A percentile compares a stretch with the other conserved stretches of the same genome.
These are phyloP conservation scores for Oenanthe javanica DNA, from an alignment of 140 eudicot genomes.

Conservation along the genomic window DNA sequence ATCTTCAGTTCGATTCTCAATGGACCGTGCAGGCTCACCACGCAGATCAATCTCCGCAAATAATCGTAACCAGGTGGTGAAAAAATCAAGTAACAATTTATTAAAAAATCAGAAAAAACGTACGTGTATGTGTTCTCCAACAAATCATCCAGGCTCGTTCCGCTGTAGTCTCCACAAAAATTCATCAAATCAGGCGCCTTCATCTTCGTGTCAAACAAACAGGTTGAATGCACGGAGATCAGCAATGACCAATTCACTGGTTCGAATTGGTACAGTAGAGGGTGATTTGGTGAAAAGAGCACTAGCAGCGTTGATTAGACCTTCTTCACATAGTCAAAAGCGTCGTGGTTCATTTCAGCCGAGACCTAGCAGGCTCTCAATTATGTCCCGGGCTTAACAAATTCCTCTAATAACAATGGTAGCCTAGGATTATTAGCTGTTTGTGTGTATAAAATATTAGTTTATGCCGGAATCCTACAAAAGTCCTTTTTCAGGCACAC, in stretches of 20 bases:
- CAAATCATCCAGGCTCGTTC: constrained; percentile 18
- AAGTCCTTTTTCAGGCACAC: background rate
- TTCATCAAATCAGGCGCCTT: constrained; percentile 3
- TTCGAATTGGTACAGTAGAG: constrained; percentile 29
- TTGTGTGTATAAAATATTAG: background rate
- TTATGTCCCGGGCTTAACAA: constrained; percentile 1
- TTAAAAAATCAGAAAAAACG: background rate
- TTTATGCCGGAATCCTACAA: constrained; percentile 27
- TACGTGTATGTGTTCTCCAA: constrained; percentile 14
- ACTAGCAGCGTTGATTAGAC: constrained; percentile 29
- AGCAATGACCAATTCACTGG: constrained; percentile 47
- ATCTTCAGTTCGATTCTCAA: constrained; percentile 33
- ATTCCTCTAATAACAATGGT: background rate
- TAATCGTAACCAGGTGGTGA: constrained; percentile 18
- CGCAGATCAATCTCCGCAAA: constrained; percentile 40
- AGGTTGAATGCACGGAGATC: constrained; percentile 73
- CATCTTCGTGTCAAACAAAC: constrained; percentile 45
- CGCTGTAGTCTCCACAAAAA: constrained; percentile 7
- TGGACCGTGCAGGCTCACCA: constrained; percentile 38
- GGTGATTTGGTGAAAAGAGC: constrained; percentile 33
- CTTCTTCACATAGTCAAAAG: constrained; percentile 20
- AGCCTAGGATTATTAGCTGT: too few species aligned
- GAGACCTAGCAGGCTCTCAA: constrained; percentile 26
- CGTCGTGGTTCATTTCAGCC: constrained; percentile 24
- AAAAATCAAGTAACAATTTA: background rate